Base-by-base conservation (phyloP, 108 stramenopile genomes). In the Mayamaea pseudoterrestris region DNA sequence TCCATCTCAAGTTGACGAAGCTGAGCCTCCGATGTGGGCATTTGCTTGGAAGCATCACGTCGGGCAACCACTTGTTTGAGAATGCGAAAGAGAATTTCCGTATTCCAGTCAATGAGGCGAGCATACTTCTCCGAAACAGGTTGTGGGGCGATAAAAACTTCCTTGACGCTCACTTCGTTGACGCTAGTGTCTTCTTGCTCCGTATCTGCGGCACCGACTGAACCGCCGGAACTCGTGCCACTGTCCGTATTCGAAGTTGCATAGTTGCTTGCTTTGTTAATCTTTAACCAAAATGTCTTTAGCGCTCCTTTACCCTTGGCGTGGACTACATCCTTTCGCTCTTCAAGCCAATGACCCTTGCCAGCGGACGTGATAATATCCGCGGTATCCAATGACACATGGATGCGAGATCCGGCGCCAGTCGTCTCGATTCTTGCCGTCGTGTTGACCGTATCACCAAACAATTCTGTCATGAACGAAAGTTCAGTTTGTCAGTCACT, bases 221-320 rank as follows among this genome's bases (percentile, higher is more conserved):
- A 20, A 39, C 37, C 11, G 11, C 12, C 12, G 32, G 32, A 12
- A 8, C 12, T 34, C 12, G 11, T 12, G 8, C 12, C 32, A 12
- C 11, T 34, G 32, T 5, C 40, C 40, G 13, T 9, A 41, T 41
- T 13, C 18, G 5, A 5, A 13, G 18, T 13, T 16, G 8, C 21
- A 4, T 5, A 20, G 5, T 16, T 41, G 21, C 8, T 41, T 41
- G 16, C 40, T 13, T 41, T 41, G 40, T 30, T 28, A 18, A 47
- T 28, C 16, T 47, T 28, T 18, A 47, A 30, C 47, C 47, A 47
- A 30, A 31, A 30, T 30, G 47, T 47, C 31, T 47, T 27, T 17
- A 47, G 12, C 8, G 28, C 14, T 18, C 80, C 80, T 58, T 82
- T 82, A n/a, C 80, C 80, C 31, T 82, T 77, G 0, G 71, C 76